Evolutionary conservation across 2,329 filamentous ascomycete genomes (phyloP).

Genomic region (Tolypocladium pustulatum): DNA sequence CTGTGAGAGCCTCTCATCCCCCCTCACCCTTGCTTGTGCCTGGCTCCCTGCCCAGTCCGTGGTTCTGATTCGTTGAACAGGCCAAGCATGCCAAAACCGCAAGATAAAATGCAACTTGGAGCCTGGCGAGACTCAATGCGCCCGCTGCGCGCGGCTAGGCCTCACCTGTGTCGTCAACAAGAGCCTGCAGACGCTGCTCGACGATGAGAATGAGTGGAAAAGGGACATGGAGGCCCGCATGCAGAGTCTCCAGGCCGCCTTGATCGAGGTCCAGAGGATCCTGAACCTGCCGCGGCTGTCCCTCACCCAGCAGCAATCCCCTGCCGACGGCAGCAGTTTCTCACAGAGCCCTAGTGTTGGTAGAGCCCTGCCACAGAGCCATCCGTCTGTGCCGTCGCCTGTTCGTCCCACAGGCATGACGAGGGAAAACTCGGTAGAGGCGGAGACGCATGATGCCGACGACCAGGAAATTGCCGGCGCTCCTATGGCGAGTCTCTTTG

Average conservation of each 20-base stretch:
- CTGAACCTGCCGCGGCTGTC: slow-evolving; percentile 8
- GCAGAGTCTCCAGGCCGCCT: slow-evolving; percentile 12
- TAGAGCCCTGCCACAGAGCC: background rate
- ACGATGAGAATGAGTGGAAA: slow-evolving; percentile 39
- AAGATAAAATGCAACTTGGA: slow-evolving; percentile 45
- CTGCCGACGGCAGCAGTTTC: background rate
- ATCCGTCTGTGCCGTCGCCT: background rate
- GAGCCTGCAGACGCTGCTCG: slow-evolving; percentile 43
- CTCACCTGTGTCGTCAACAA: slow-evolving; percentile 43
- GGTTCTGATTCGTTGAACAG: slow-evolving; percentile 5
- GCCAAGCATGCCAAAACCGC: slow-evolving; percentile 37
- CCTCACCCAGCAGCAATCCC: background rate
- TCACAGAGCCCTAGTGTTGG: background rate
- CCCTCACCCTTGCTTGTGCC: background rate
- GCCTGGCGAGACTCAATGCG: slow-evolving; percentile 31
- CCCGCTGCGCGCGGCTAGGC: slow-evolving; percentile 36
- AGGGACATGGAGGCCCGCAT: slow-evolving; percentile 16
- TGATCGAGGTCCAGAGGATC: slow-evolving; percentile 14
- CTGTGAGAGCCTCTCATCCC: slow-evolving; percentile 14
- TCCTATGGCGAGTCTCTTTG: slow-evolving; percentile 21
- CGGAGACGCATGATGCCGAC: slow-evolving; percentile 8
- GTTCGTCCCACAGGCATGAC: slow-evolving; percentile 17
- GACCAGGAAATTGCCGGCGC: slow-evolving; percentile 18
- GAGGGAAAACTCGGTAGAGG: slow-evolving; percentile 19
- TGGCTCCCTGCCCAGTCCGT: background rate